phyloP scores from a whole-genome alignment of 192 early-diverging fungal species.

The Coemansia brasiliensis region DNA sequence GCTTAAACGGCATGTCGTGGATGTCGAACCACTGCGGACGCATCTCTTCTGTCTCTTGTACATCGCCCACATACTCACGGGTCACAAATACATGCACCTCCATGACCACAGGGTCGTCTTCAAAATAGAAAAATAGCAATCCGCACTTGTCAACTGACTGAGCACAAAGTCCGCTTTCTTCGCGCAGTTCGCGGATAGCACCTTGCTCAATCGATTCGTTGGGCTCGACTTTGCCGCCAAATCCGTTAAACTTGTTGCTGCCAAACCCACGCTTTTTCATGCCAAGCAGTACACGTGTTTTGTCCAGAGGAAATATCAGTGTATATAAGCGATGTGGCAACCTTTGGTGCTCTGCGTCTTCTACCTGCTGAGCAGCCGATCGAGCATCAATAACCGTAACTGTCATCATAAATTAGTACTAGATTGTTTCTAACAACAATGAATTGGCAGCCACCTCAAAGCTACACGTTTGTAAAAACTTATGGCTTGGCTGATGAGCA shows the following conservation, averaged over 20 bases:
- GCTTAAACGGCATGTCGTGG: constrained; percentile 59
- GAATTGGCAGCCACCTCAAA: too few species aligned
- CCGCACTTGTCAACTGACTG: constrained; percentile 53
- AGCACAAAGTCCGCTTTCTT: constrained; percentile 58
- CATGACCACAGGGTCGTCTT: constrained; percentile 59
- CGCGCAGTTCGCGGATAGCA: constrained; percentile 64
- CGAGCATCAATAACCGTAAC: constrained; percentile 3
- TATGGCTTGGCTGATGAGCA: too few species aligned
- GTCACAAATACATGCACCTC: constrained; percentile 68
- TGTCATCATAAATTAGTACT: too few species aligned
- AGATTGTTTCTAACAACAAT: too few species aligned
- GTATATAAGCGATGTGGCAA: constrained; percentile 43
- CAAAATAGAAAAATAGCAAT: constrained; percentile 66
- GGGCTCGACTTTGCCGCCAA: constrained; percentile 77
- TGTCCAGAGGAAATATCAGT: constrained; percentile 42
- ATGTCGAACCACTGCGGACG: constrained; percentile 67
- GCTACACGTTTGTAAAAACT: too few species aligned
- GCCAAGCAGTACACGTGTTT: constrained; percentile 61
- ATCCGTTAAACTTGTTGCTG: constrained; percentile 66
- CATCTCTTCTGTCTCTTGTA: constrained; percentile 76
- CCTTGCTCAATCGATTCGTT: constrained; percentile 64
- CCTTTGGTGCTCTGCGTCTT: constrained; percentile 19
- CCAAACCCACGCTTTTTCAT: constrained; percentile 85
- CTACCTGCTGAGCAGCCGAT: constrained; percentile 39
- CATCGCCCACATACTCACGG: constrained; percentile 47